Percentiles rank a stretch among this genome's conserved stretches.
Conservation (phyloP, 139 green algal species). For the Chara braunii region DNA sequence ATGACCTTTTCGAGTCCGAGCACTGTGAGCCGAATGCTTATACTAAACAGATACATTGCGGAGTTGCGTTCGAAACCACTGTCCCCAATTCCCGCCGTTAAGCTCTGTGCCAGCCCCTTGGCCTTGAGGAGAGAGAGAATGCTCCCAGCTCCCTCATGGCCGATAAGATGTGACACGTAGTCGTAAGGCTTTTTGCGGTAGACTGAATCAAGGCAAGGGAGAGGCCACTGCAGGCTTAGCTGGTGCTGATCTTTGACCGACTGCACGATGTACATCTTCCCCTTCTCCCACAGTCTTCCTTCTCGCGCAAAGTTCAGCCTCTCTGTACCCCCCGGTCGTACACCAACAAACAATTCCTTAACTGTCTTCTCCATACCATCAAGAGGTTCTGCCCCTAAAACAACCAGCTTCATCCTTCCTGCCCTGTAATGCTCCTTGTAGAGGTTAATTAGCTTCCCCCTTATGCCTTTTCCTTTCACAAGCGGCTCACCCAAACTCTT, state of each 20-base stretch:
- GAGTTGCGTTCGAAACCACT: constrained; percentile 42
- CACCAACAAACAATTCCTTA: constrained; percentile 43
- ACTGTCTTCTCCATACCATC: constrained; percentile 65
- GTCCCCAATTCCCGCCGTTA: constrained; percentile 79
- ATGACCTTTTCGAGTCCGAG: constrained; percentile 56
- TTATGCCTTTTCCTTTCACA: constrained; percentile 55
- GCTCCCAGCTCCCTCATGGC: constrained; percentile 56
- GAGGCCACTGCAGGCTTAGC: constrained; percentile 67
- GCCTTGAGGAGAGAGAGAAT: constrained; percentile 40
- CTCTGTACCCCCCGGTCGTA: constrained; percentile 3
- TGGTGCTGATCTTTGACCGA: constrained; percentile 71
- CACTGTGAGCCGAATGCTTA: constrained; percentile 57
- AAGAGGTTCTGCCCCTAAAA: constrained; percentile 78
- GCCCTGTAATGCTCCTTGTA: constrained; percentile 81
- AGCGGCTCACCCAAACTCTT: constrained; percentile 63
- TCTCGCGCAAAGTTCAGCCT: background rate
- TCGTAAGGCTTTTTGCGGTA: constrained; percentile 80
- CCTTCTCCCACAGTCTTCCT: background rate
- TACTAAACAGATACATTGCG: constrained; percentile 63
- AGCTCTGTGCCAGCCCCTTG: constrained; percentile 52
- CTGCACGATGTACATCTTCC: constrained; percentile 54
- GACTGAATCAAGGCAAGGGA: constrained; percentile 61
- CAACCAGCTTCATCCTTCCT: constrained; percentile 80
- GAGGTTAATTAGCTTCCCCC: constrained; percentile 66
- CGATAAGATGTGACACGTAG: constrained; percentile 86